Base-by-base conservation (phyloP, 2,329 filamentous ascomycete genomes). In the Sporothrix humicola region DNA sequence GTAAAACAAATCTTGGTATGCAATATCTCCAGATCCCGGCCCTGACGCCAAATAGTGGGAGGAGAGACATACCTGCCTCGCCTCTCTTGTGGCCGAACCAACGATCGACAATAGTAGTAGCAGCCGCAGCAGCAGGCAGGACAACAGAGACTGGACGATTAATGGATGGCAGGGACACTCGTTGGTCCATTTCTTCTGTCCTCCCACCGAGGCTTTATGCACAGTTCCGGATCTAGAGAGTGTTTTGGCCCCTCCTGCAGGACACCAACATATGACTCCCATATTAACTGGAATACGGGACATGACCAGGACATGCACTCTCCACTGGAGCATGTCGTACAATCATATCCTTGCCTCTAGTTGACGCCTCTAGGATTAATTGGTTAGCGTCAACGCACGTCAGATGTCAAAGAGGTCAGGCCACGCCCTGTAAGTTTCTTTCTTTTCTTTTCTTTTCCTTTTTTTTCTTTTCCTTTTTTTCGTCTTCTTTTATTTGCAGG, bases 371-470 rank as follows among this genome's bases (percentile, higher is more conserved):
- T 6, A 12, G 23, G 61, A 12, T 48, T 12, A 15, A 48, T 48
- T 66, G 61, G 61, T 23, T 48, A 46, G 42, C 42, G 42, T 66
- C 42, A 44, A 48, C 20, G 61, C 61, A 66, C 61, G 42, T 66
- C 61, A 66, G 61, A 48, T 23, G 42, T 48, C 61, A 66, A 66
- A 48, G n/a, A 6, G 42, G 10, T 8, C 42, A 13, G 42, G 2
- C 42, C 42, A 48, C 20, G 61, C n/a, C 59, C 61, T 65, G 42
- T 37, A 48, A 20, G 3, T 65, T 26, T 23, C n/a, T 26, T 1
- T 26, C 23, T 66, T 65, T 48, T 48, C 17, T 26, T 65, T 37
- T 58, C 23, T 26, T 3, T 20, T 20, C 44, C 17, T 42, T 42
- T 5, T 2, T n/a, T 63, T n/a, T 15, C 23, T 26, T 10, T 13